A percentile compares a stretch with the other conserved stretches of the same genome.
These are phyloP conservation scores for Diaporthe capsici DNA, from an alignment of 2,329 filamentous ascomycete species.

Conservation along the genomic window DNA sequence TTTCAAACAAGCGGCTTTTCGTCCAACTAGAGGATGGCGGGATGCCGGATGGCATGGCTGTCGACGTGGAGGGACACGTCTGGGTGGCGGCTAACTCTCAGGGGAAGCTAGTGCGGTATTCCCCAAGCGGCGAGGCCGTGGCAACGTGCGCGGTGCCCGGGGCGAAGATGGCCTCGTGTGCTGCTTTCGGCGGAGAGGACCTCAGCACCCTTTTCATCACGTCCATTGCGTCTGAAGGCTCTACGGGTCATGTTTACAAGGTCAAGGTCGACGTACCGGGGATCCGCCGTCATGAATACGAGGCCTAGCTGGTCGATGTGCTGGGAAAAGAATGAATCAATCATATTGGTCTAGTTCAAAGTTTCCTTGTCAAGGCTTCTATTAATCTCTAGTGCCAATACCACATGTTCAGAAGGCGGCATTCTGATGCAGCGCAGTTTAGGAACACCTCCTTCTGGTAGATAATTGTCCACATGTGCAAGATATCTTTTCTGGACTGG, in stretches of 20 bases:
- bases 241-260: slow-evolving; percentile 41
- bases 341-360: not conserved
- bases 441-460: not conserved
- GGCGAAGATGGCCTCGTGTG: slow-evolving; percentile 42
- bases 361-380: no score
- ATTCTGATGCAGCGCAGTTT: not conserved
- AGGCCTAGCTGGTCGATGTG: not conserved
- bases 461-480: not conserved
- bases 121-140: slow-evolving; percentile 33
- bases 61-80: slow-evolving; percentile 36
- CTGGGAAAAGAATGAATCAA: no score
- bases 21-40: slow-evolving; percentile 33
- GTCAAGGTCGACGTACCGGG: slow-evolving; percentile 38
- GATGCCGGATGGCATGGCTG: slow-evolving; percentile 39
- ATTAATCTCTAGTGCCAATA: not conserved
- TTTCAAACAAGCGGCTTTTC: slow-evolving; percentile 36
- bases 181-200: slow-evolving; percentile 40
- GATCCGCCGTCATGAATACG: slow-evolving; percentile 23
- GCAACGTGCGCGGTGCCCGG: slow-evolving; percentile 37
- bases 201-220: slow-evolving; percentile 42
- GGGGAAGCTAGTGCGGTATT: slow-evolving; percentile 42
- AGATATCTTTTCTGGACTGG: not conserved
- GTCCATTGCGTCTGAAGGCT: slow-evolving; percentile 40
- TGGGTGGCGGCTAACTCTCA: slow-evolving; percentile 41
- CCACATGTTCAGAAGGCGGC: not conserved